phyloP scores from a whole-genome alignment of 1,284 basidiomycete genomes.

The Pseudozyma tsukubaensis region DNA sequence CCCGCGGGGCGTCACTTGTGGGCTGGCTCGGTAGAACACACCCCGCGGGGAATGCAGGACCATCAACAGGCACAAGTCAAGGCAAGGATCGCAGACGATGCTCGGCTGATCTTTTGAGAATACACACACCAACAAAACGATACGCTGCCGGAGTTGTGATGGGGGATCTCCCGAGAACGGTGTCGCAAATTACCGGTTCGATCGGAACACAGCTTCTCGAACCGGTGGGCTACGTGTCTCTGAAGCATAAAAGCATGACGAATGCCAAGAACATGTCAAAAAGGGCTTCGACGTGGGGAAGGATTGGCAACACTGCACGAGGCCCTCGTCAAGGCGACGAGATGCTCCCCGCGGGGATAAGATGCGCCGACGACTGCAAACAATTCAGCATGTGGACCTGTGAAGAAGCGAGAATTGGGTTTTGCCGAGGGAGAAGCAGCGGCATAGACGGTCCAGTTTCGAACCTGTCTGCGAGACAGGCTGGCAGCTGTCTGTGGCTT shows the following conservation, averaged over 20 bases:
- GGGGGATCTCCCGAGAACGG: too few relatives aligned
- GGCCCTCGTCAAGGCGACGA: background rate
- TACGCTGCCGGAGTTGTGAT: too few relatives aligned
- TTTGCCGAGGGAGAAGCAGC: background rate
- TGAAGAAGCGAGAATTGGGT: background rate
- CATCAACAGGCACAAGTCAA: background rate
- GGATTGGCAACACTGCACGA: background rate
- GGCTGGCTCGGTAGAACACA: background rate
- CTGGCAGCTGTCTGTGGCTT: too few relatives aligned
- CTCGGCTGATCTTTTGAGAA: background rate
- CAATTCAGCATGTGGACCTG: too few relatives aligned
- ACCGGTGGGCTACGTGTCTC: too few relatives aligned
- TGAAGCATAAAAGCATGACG: background rate
- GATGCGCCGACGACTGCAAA: too few relatives aligned
- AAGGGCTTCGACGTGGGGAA: conserved; percentile 2
- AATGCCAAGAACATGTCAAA: conserved; percentile 3
- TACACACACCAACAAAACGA: too few relatives aligned
- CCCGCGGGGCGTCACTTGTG: conserved; percentile 4
- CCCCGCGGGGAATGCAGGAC: conserved; percentile 14
- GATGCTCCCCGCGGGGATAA: conserved; percentile 10
- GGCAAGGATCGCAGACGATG: conserved; percentile 1
- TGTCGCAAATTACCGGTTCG: background rate
- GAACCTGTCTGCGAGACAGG: too few relatives aligned
- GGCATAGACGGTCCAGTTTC: background rate
- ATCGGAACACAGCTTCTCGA: background rate